These are phyloP conservation scores for Hygrophila difformis DNA, from an alignment of 257 asterid species.

Conservation along the genomic window DNA sequence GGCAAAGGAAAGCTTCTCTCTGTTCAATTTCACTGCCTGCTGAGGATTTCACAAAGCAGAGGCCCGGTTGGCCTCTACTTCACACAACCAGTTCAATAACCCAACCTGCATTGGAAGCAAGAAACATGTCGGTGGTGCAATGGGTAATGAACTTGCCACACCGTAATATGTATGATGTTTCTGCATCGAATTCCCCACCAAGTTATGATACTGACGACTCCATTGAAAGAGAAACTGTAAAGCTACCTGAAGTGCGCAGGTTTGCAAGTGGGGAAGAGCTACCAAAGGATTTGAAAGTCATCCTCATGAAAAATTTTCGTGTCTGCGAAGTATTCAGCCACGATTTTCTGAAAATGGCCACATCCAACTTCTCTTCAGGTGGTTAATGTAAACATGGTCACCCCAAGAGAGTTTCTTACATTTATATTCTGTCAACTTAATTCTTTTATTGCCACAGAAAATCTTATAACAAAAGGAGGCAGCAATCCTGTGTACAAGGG, in stretches of 20 bases:
- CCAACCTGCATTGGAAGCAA: slow-evolving; percentile 33
- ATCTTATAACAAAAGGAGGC: slow-evolving; percentile 74
- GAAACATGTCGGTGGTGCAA: slow-evolving; percentile 63
- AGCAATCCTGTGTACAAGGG: slow-evolving; percentile 77
- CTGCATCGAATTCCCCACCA: slow-evolving; percentile 7
- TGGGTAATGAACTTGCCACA: slow-evolving; percentile 73
- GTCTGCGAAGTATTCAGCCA: slow-evolving; percentile 40
- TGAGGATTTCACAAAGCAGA: slow-evolving; percentile 39
- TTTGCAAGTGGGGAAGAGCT: slow-evolving; percentile 18
- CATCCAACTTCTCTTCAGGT: slow-evolving; percentile 58
- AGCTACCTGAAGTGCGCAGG: slow-evolving; percentile 4
- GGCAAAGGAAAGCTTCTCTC: slow-evolving; percentile 31
- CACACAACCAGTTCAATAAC: slow-evolving; percentile 35
- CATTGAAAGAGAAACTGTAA: slow-evolving; percentile 1
- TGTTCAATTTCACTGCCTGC: slow-evolving; percentile 43
- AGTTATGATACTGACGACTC: slow-evolving; percentile 1
- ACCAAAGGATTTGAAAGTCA: slow-evolving; percentile 29
- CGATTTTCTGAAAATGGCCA: slow-evolving; percentile 28
- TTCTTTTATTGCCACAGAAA: slow-evolving; percentile 27
- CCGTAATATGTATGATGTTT: slow-evolving; percentile 31
- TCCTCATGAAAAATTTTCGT: slow-evolving; percentile 23
- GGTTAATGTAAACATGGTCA: slow-evolving; percentile 20
- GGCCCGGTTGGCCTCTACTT: slow-evolving; percentile 85
- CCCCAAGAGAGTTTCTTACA: not conserved
- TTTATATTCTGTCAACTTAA: not conserved